A percentile compares a stretch with the other conserved stretches of the same genome.
phyloP scores from a whole-genome alignment of 371 early-diverging fungal species.

The Cokeromyces recurvatus region DNA sequence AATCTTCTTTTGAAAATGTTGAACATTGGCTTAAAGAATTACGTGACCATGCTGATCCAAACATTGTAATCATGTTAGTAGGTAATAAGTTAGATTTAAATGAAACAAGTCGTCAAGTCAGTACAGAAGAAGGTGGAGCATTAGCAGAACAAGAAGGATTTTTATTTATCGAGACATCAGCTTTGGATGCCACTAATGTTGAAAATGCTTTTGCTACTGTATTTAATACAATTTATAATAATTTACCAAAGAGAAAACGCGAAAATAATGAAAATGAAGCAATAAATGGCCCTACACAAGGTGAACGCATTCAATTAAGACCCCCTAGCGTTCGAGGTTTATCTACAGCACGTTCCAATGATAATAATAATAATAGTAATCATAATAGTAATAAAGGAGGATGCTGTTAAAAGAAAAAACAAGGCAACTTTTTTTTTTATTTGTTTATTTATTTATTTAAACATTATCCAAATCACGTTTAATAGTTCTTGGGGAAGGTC shows the following conservation, averaged over 20 bases:
- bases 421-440: too few species aligned
- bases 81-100: conserved; percentile 99
- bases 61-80: conserved; percentile 98
- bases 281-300: conserved; percentile 12
- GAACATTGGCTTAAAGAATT: conserved; percentile 98
- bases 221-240: conserved; percentile 47
- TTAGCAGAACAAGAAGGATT: conserved; percentile 84
- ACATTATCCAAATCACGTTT: conserved; percentile 22
- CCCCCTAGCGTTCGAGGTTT: conserved; percentile 44
- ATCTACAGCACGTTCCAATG: neutral
- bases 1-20: conserved; percentile 93
- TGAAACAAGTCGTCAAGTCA: conserved; percentile 82
- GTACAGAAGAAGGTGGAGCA: conserved; percentile 94
- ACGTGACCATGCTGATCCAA: conserved; percentile 95
- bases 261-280: conserved; percentile 10
- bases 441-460: neutral
- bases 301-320: conserved; percentile 43
- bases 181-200: conserved; percentile 93
- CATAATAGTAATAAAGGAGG: neutral
- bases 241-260: conserved; percentile 32
- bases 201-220: conserved; percentile 92
- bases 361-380: conserved; percentile 5
- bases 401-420: neutral
- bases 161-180: conserved; percentile 96
- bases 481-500: conserved; percentile 11